These are phyloP conservation scores for Naganishia kalamii DNA, from an alignment of 768 basidiomycete species.

Conservation along the genomic window DNA sequence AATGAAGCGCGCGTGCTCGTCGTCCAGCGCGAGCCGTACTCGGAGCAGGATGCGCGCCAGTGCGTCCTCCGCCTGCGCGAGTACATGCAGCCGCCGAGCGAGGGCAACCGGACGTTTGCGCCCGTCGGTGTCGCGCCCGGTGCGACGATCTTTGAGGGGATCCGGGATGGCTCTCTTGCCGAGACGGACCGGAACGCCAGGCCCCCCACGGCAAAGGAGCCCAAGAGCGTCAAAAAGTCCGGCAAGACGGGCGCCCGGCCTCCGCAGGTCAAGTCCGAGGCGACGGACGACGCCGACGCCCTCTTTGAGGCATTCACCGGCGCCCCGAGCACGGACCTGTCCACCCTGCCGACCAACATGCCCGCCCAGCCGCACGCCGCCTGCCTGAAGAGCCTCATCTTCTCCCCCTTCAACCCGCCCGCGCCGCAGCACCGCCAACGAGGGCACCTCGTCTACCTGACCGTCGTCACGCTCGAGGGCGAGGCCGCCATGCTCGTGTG, in stretches of 20 bases:
- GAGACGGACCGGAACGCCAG: conserved; percentile 31
- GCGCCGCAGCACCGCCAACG: conserved; percentile 47
- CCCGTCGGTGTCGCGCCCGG: conserved; percentile 40
- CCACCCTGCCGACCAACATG: conserved; percentile 32
- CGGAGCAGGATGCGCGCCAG: conserved; percentile 47
- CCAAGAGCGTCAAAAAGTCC: conserved; percentile 33
- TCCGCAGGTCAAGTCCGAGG: conserved; percentile 20
- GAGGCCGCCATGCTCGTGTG: conserved; percentile 48
- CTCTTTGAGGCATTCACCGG: conserved; percentile 42
- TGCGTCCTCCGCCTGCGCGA: conserved; percentile 47
- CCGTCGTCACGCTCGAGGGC: conserved; percentile 48
- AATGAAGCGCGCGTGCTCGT: conserved; percentile 43
- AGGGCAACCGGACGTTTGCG: conserved; percentile 33
- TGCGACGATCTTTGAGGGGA: conserved; percentile 42
- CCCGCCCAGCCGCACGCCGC: conserved; percentile 32
- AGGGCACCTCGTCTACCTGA: conserved; percentile 50
- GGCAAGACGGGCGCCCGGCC: conserved; percentile 25
- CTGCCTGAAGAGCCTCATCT: conserved; percentile 42
- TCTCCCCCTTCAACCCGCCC: conserved; percentile 51
- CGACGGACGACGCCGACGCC: conserved; percentile 18
- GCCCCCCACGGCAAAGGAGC: conserved; percentile 35
- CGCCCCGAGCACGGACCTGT: conserved; percentile 26
- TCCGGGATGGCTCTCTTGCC: conserved; percentile 44
- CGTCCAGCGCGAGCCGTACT: conserved; percentile 48
- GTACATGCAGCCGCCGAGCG: conserved; percentile 37